These are phyloP conservation scores for Phaeosphaeriaceae sp. DNA, from an alignment of 2,329 filamentous ascomycete species.

Conservation along the genomic window DNA sequence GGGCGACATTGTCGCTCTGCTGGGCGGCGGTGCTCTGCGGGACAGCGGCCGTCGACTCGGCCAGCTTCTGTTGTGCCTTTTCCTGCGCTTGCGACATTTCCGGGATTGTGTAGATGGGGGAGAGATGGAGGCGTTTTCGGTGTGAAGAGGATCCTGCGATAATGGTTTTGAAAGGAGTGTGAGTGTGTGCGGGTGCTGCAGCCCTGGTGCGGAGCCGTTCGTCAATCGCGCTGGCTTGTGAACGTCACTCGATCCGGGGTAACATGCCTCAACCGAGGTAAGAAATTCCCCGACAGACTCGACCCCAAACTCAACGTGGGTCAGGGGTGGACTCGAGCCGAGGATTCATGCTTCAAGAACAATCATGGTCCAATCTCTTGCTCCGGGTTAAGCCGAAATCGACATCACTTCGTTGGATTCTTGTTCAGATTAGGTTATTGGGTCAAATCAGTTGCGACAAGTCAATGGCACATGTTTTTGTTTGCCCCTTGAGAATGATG, in stretches of 20 bases:
- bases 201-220: slow-evolving; percentile 14
- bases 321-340: background rate
- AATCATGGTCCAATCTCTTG: background rate
- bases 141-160: background rate
- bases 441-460: background rate
- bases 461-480: background rate
- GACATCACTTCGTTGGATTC: background rate
- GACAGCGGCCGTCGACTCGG: slow-evolving; percentile 40
- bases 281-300: slow-evolving; percentile 20
- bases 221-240: slow-evolving; percentile 34
- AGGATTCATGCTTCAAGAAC: background rate
- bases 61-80: slow-evolving; percentile 43
- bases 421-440: background rate
- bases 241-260: slow-evolving; percentile 40
- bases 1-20: slow-evolving; percentile 95
- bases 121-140: background rate
- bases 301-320: background rate
- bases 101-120: background rate
- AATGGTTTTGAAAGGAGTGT: slow-evolving; percentile 12
- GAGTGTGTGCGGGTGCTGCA: slow-evolving; percentile 13
- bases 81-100: slow-evolving; percentile 41
- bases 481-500: background rate
- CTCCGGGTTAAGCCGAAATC: background rate
- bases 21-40: slow-evolving; percentile 71
- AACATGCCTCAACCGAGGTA: slow-evolving; percentile 35